Evolutionary conservation across 2,329 filamentous ascomycete species (phyloP).

Genomic region (Aspergillus awamori): DNA sequence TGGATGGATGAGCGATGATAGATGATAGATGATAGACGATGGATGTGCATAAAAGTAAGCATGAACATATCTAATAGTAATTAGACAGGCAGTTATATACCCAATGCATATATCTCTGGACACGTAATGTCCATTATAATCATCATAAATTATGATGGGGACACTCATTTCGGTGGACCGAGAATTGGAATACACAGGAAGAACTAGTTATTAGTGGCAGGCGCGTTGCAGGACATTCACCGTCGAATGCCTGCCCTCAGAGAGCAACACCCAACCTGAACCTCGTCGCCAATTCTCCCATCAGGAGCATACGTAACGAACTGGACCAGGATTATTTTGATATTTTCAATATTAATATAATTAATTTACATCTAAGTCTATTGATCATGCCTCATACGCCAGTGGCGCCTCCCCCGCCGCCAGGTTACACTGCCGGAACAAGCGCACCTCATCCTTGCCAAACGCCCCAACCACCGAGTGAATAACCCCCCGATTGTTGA

Average conservation of each 20-base stretch:
- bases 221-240: too few relatives aligned
- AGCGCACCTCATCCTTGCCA: constrained; percentile 68
- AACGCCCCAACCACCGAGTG: constrained; percentile 78
- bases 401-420: constrained; percentile 46
- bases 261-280: too few relatives aligned
- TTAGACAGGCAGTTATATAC: not conserved
- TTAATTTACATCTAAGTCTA: not conserved
- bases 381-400: not conserved
- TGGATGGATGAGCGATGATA: not conserved
- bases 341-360: not conserved
- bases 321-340: too few relatives aligned
- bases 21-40: not conserved
- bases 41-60: not conserved
- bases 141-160: too few relatives aligned
- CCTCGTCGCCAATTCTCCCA: too few relatives aligned
- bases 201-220: too few relatives aligned
- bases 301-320: too few relatives aligned
- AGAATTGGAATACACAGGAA: too few relatives aligned
- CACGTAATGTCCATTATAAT: too few relatives aligned
- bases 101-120: not conserved
- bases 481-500: constrained; percentile 75
- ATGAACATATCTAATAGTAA: not conserved
- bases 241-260: too few relatives aligned
- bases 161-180: too few relatives aligned
- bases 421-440: constrained; percentile 80